phyloP scores from a whole-genome alignment of 1,284 basidiomycete genomes.

The Rhodotorula glutinis region DNA sequence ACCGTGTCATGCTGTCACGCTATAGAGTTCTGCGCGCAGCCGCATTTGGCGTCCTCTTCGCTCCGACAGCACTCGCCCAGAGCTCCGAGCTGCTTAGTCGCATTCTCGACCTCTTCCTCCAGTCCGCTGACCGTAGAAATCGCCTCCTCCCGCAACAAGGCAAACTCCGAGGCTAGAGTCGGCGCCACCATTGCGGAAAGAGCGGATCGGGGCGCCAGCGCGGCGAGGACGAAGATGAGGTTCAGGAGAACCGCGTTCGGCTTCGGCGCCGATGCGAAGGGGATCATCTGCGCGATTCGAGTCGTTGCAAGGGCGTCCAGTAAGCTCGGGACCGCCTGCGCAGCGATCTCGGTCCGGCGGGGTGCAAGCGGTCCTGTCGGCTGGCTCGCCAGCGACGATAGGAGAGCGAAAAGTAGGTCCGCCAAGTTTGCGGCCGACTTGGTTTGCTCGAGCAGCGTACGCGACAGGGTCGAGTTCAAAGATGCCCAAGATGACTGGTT shows the following conservation, averaged over 20 bases:
- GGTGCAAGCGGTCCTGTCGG: constrained; percentile 15
- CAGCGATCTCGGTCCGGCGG: constrained; percentile 3
- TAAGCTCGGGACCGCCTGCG: not conserved
- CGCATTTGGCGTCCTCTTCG: constrained; percentile 18
- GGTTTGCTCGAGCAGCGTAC: constrained; percentile 14
- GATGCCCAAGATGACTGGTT: constrained; percentile 34
- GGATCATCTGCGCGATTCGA: not conserved
- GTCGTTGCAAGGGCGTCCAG: constrained; percentile 4
- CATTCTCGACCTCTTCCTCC: constrained; percentile 19
- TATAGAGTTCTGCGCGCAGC: not conserved
- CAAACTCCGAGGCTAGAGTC: not conserved
- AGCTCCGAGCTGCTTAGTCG: constrained; percentile 27
- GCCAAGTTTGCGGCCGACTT: constrained; percentile 2
- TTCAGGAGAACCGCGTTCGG: constrained; percentile 14
- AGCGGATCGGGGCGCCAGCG: constrained; percentile 15
- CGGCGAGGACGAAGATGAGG: constrained; percentile 21
- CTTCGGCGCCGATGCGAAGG: not conserved
- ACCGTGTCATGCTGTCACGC: too few species aligned
- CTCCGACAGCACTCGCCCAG: constrained; percentile 36
- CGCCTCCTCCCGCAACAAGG: not conserved
- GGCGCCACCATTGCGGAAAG: constrained; percentile 19
- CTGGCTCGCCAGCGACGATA: constrained; percentile 4
- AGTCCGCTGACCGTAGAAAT: not conserved
- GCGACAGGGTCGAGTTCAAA: constrained; percentile 19
- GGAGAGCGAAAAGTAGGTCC: constrained; percentile 12